These are phyloP conservation scores for Zanthoxylum bungeanum DNA, from an alignment of 345 rosid genomes.

Conservation along the genomic window DNA sequence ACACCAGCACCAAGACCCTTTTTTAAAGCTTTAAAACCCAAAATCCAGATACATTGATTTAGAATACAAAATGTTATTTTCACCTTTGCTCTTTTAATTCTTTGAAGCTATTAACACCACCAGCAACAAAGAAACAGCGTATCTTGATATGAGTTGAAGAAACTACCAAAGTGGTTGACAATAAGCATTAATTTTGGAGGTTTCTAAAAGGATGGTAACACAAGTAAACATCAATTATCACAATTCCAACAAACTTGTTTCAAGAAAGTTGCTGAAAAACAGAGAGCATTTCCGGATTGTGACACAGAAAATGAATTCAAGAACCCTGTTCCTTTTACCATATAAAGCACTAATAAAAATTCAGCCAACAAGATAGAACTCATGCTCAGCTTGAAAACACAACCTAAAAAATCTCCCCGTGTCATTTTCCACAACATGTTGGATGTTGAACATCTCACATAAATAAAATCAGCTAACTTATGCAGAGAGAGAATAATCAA, in stretches of 20 bases:
- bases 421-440: slow-evolving; percentile 18
- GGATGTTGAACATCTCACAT: slow-evolving; percentile 15
- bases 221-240: slow-evolving; percentile 27
- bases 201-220: slow-evolving; percentile 24
- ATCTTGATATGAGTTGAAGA: slow-evolving; percentile 35
- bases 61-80: slow-evolving; percentile 18
- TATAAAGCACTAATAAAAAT: slow-evolving; percentile 8
- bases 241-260: slow-evolving; percentile 37
- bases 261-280: slow-evolving; percentile 9
- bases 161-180: slow-evolving; percentile 49
- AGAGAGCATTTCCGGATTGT: slow-evolving; percentile 11
- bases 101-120: slow-evolving; percentile 22
- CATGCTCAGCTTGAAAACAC: slow-evolving; percentile 19
- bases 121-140: slow-evolving; percentile 43
- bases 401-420: slow-evolving; percentile 1
- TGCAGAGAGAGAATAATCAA: slow-evolving; percentile 6
- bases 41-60: slow-evolving; percentile 30
- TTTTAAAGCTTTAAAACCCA: slow-evolving; percentile 22
- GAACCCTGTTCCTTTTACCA: slow-evolving; percentile 9
- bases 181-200: slow-evolving; percentile 39
- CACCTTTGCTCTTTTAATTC: slow-evolving; percentile 11
- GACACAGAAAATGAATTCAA: slow-evolving; percentile 24
- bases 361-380: slow-evolving; percentile 7
- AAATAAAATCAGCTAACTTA: slow-evolving; percentile 11
- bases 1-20: slow-evolving; percentile 25